Evolutionary conservation across 139 green algal genomes (phyloP), one percentile per base, ranked within the genome.

Genomic region (Coccomyxa sp.): DNA sequence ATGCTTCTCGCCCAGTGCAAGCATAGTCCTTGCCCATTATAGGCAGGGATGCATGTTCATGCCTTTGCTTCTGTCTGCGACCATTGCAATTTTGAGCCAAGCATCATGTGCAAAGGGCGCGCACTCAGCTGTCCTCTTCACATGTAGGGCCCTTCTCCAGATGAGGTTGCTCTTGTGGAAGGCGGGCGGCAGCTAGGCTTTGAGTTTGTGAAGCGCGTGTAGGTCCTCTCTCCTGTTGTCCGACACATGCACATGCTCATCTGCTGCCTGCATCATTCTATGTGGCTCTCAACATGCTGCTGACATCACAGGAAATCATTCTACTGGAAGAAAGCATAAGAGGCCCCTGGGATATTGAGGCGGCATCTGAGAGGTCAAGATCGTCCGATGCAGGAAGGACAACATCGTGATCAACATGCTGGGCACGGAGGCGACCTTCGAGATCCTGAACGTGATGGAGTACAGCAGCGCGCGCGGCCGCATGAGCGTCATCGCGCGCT

Each of bases 391-490:
- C 64, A 83, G 73, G 12, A 83, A 84, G 31, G 77, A 86, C 7
- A 78, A 68, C 55, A 68, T 82, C 8, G 55, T 55, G 54, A 69
- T 85, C 41, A 39, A 35, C 40, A 80, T 82, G 68, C 73, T 77
- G 68, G 77, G 78, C 38, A 39, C 70, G 35, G 55, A 82, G 55
- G 72, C 75, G 37, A 72, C 80, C 37, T 92, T 91, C 75, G 84
- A 93, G 55, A 70, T 94, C 33, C 81, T 94, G 22, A 90, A 90
- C 74, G 75, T 94, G 69, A 82, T 94, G 58, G 90, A 94, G 81
- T 94, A 92, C 82, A 91, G 86, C 81, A 88, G 64, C 39, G 79
- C 82, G 44, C 72, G 85, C 33, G 84, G 82, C 36, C 80, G 85
- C 70, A 88, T 87, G 83, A 84, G 75, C 39, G 82, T 89, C 54